Conservation (phyloP, 495 filamentous ascomycete genomes). For the Aspergillus asperescens region DNA sequence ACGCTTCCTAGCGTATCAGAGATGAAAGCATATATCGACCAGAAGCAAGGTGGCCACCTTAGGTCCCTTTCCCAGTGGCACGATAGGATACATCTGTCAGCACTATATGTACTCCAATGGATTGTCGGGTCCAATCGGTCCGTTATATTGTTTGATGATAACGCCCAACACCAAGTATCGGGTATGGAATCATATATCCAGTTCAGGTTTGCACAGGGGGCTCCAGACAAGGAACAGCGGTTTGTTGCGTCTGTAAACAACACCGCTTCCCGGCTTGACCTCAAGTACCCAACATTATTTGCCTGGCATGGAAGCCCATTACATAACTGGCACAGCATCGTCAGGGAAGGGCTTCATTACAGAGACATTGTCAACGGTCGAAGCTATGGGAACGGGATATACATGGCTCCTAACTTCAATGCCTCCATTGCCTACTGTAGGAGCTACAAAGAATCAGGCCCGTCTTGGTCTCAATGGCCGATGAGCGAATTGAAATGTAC, state of each 20-base stretch:
- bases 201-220: slow-evolving; percentile 84
- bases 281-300: slow-evolving; percentile 63
- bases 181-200: slow-evolving; percentile 69
- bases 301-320: slow-evolving; percentile 79
- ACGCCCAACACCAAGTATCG: slow-evolving; percentile 48
- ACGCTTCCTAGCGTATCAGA: slow-evolving; percentile 60
- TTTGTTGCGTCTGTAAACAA: slow-evolving; percentile 62
- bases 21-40: slow-evolving; percentile 57
- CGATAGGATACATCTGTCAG: slow-evolving; percentile 58
- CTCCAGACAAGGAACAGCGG: slow-evolving; percentile 82
- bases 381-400: slow-evolving; percentile 74
- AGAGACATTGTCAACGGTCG: slow-evolving; percentile 57
- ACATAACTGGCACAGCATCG: slow-evolving; percentile 84
- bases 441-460: too few species aligned
- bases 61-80: slow-evolving; percentile 54
- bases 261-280: slow-evolving; percentile 32
- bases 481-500: slow-evolving; percentile 55
- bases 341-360: slow-evolving; percentile 77
- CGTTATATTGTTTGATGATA: slow-evolving; percentile 63
- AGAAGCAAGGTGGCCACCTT: slow-evolving; percentile 19
- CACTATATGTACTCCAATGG: slow-evolving; percentile 72
- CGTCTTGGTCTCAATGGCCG: slow-evolving; percentile 49
- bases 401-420: slow-evolving; percentile 57
- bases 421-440: slow-evolving; percentile 55
- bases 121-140: slow-evolving; percentile 88